Conservation (phyloP, 2,329 filamentous ascomycete species). For the Triangularia verruculosa region DNA sequence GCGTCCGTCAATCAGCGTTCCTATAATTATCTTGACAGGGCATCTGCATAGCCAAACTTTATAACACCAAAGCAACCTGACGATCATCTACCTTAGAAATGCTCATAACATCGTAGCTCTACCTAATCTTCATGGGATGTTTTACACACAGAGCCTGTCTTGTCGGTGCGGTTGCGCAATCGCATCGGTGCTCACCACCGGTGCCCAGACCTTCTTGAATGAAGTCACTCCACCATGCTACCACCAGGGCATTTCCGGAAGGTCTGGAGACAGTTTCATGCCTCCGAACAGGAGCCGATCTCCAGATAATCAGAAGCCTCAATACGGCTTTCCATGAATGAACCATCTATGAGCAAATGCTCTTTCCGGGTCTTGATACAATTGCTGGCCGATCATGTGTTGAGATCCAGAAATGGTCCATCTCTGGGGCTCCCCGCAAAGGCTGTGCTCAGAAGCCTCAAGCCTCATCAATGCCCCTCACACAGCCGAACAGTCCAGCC, state of each 20-base stretch:
- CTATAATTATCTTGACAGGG: constrained; percentile 8
- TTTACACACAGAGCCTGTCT: background rate
- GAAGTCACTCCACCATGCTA: background rate
- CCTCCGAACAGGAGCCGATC: background rate
- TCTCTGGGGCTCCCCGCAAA: background rate
- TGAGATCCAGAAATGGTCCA: background rate
- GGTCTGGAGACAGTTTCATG: background rate
- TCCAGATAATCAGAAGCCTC: background rate
- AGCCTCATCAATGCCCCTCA: constrained; percentile 19
- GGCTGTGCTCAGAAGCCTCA: background rate
- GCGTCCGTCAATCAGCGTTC: constrained; percentile 3
- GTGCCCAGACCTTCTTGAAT: background rate
- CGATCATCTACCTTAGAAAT: background rate
- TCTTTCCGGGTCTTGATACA: background rate
- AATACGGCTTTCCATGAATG: background rate
- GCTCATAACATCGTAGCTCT: background rate
- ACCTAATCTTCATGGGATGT: background rate
- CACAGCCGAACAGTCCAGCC: constrained; percentile 17
- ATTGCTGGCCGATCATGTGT: background rate
- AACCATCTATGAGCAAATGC: background rate
- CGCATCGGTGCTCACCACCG: background rate
- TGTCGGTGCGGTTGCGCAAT: background rate
- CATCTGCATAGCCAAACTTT: constrained; percentile 4
- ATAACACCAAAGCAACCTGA: background rate
- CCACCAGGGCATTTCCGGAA: background rate